Percentiles rank a stretch among this genome's conserved stretches.
phyloP scores from a whole-genome alignment of 2,329 filamentous ascomycete genomes.

The Aspergillus pseudoterreus region DNA sequence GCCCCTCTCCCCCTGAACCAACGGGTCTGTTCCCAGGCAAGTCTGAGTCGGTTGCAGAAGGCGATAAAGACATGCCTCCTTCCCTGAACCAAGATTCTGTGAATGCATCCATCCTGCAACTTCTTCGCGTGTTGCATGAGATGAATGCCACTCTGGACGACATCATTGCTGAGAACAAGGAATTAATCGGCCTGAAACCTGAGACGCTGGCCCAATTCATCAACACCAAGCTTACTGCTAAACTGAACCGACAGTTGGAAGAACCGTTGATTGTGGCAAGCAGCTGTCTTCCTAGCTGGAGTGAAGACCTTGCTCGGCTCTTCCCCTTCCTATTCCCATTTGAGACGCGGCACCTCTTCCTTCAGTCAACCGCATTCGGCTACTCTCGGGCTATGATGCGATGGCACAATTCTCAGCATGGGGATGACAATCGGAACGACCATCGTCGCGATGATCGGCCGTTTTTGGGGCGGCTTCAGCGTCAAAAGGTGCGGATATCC shows the following conservation, averaged over 20 bases:
- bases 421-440: conserved; percentile 76
- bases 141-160: conserved; percentile 93
- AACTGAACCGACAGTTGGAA: conserved; percentile 93
- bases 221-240: conserved; percentile 96
- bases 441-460: conserved; percentile 82
- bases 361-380: conserved; percentile 96
- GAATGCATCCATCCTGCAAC: conserved; percentile 79
- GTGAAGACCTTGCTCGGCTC: conserved; percentile 84
- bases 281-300: conserved; percentile 93
- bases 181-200: conserved; percentile 65
- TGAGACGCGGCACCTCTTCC: conserved; percentile 91
- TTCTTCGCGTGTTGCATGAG: conserved; percentile 87
- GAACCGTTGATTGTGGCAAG: conserved; percentile 96
- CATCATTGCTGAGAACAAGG: conserved; percentile 74
- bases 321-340: conserved; percentile 98
- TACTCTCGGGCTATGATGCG: conserved; percentile 96
- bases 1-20: conserved; percentile 73
- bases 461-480: conserved; percentile 84
- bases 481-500: conserved; percentile 97
- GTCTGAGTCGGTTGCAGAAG: conserved; percentile 49
- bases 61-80: conserved; percentile 63
- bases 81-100: conserved; percentile 80
- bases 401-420: conserved; percentile 88
- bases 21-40: conserved; percentile 55
- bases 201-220: conserved; percentile 93